A percentile compares a stretch with the other conserved stretches of the same genome.
phyloP scores from a whole-genome alignment of 2,329 filamentous ascomycete species.

The Rugonectria rugulosa region DNA sequence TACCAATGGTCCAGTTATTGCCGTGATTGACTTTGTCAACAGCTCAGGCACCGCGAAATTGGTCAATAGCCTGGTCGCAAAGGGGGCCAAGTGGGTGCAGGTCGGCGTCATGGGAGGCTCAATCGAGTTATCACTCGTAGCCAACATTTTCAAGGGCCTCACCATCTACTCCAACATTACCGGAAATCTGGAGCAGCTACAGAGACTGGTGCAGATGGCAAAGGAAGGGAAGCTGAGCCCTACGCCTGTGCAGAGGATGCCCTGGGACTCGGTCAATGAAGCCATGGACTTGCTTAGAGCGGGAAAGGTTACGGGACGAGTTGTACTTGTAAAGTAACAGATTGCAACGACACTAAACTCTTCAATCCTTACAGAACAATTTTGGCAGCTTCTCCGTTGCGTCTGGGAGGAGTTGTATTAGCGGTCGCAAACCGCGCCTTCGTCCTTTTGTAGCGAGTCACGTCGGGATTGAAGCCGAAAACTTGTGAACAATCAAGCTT shows the following conservation, averaged over 20 bases:
- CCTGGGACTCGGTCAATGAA: slow-evolving; percentile 20
- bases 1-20: slow-evolving; percentile 16
- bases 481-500: too few relatives aligned
- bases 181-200: slow-evolving; percentile 14
- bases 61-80: slow-evolving; percentile 10
- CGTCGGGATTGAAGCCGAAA: too few relatives aligned
- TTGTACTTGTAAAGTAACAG: slow-evolving; percentile 12
- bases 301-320: slow-evolving; percentile 9
- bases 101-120: slow-evolving; percentile 25
- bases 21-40: slow-evolving; percentile 21
- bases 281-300: slow-evolving; percentile 20
- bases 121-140: slow-evolving; percentile 20
- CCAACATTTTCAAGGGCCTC: slow-evolving; percentile 21
- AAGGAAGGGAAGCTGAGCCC: slow-evolving; percentile 13
- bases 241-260: slow-evolving; percentile 12
- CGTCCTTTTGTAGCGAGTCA: too few relatives aligned
- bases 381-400: too few relatives aligned
- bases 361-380: too few relatives aligned
- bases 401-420: too few relatives aligned
- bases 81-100: slow-evolving; percentile 23
- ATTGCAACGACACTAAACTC: too few relatives aligned
- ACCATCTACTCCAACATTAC: slow-evolving; percentile 24
- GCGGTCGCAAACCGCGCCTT: too few relatives aligned
- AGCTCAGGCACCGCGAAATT: slow-evolving; percentile 11
- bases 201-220: slow-evolving; percentile 9